phyloP scores from a whole-genome alignment of 225 moss, liverwort and hornwort species.

The Bryum argenteum region DNA sequence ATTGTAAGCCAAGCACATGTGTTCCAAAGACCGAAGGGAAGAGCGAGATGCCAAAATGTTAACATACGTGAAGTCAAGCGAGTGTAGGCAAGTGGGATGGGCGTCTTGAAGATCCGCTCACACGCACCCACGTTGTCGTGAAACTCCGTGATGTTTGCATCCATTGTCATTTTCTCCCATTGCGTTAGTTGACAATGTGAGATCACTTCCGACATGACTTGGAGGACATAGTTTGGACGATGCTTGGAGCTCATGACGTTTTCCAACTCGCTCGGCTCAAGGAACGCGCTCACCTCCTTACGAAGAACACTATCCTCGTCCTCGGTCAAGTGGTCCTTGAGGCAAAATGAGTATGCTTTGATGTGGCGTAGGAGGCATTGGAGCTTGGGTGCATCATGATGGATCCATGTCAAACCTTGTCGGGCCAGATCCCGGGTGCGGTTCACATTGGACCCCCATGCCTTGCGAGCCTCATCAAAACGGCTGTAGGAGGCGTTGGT shows the following conservation, averaged over 20 bases:
- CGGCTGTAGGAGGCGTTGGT: slow-evolving; percentile 80
- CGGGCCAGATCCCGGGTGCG: slow-evolving; percentile 53
- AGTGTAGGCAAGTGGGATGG: slow-evolving; percentile 78
- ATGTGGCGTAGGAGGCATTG: slow-evolving; percentile 52
- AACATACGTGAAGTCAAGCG: slow-evolving; percentile 73
- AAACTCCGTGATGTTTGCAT: slow-evolving; percentile 56
- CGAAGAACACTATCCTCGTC: neutral
- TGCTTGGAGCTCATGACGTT: slow-evolving; percentile 20
- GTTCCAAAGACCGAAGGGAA: slow-evolving; percentile 76
- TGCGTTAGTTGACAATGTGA: slow-evolving; percentile 14
- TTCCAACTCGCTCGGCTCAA: slow-evolving; percentile 20
- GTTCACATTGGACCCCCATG: slow-evolving; percentile 71
- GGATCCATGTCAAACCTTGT: slow-evolving; percentile 67
- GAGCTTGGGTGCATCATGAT: slow-evolving; percentile 41
- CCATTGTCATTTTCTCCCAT: slow-evolving; percentile 36
- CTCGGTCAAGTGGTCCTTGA: slow-evolving; percentile 52
- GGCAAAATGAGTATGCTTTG: slow-evolving; percentile 48
- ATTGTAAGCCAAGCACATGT: slow-evolving; percentile 71
- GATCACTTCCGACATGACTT: slow-evolving; percentile 32
- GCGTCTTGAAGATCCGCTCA: slow-evolving; percentile 69
- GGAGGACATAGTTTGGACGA: slow-evolving; percentile 30
- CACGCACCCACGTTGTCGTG: slow-evolving; percentile 76
- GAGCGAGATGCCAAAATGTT: slow-evolving; percentile 66
- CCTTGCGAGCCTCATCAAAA: slow-evolving; percentile 73
- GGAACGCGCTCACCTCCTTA: neutral